Evolutionary conservation across 352 stramenopile genomes (phyloP).

Genomic region (Phytophthora kernoviae): DNA sequence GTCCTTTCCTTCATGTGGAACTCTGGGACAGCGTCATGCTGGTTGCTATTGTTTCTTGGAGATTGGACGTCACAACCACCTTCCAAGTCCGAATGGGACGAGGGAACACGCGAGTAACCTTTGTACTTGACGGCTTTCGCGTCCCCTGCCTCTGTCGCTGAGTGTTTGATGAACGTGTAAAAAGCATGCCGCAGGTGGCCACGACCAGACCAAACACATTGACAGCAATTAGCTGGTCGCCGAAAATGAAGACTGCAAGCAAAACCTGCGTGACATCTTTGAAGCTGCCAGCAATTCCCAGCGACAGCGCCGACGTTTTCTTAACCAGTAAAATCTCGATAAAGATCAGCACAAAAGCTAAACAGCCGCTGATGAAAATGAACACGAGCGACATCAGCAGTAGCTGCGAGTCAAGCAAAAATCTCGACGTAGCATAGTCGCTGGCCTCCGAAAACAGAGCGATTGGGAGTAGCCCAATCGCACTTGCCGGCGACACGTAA

Average conservation of each 20-base stretch:
- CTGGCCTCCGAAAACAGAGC: conserved; percentile 55
- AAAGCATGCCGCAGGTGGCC: conserved; percentile 72
- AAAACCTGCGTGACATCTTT: conserved; percentile 85
- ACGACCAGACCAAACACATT: conserved; percentile 76
- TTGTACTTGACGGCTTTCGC: conserved; percentile 15
- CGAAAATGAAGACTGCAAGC: conserved; percentile 79
- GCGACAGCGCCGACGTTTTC: conserved; percentile 80
- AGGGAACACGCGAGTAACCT: conserved; percentile 46
- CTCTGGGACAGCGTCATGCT: conserved; percentile 20
- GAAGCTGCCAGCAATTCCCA: conserved; percentile 79
- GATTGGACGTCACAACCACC: conserved; percentile 17
- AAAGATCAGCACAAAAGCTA: conserved; percentile 83
- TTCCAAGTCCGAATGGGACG: conserved; percentile 29
- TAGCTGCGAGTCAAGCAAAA: conserved; percentile 51
- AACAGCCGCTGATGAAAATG: conserved; percentile 68
- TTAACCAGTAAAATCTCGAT: conserved; percentile 84
- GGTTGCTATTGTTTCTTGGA: conserved; percentile 11
- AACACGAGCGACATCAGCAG: conserved; percentile 60
- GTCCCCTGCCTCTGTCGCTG: conserved; percentile 24
- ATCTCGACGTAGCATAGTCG: conserved; percentile 60
- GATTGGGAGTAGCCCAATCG: conserved; percentile 73
- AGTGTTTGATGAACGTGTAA: conserved; percentile 83
- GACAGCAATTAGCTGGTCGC: conserved; percentile 60
- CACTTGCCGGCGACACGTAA: conserved; percentile 80
- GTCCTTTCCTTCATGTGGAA: conserved; percentile 41